Base-by-base conservation (phyloP, 495 filamentous ascomycete genomes). In the Terfezia boudieri region DNA sequence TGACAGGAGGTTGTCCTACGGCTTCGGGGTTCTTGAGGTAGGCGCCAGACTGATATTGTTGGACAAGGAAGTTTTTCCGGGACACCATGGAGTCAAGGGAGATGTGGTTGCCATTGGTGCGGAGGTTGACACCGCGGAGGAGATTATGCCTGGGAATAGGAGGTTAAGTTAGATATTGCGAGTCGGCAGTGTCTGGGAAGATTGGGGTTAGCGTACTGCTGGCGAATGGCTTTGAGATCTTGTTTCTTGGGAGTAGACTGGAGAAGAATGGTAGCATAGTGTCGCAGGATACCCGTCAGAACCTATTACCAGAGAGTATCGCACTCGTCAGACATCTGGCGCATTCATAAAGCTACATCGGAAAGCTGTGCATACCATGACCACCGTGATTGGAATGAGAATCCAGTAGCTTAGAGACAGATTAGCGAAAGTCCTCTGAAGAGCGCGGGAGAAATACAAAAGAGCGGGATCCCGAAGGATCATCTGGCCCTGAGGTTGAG, bases 401-500 rank as follows among this genome's bases (percentile, higher is more conserved):
- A 98, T 96, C 90, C 90, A 96, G 72, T 93, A 94, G 70, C 88
- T 95, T 56, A 2, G 46, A 37, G 32, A 32, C 12, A 22, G 55
- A 50, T 59, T 59, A 61, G 53, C 36, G 52, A 12, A 48, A 49
- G 55, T 53, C 9, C 11, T 12, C 14, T 51, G 49, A 16, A 10
- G 11, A 32, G 50, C n/a, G 26, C 41, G 20, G 50, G 48, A 46
- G 53, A 32, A 2, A 66, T 69, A 95, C 90, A 96, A 94, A 57
- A 98, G 76, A 67, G 94, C 89, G 61, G 90, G 92, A 87, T 98
- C 90, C 76, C 90, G 71, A 72, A 90, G 84, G 80, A 98, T 95
- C 70, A 86, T 87, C 73, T 98, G 90, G 59, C 82, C 77, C 57
- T 82, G 74, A 59, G 83, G 74, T 73, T 87, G 83, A 57, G 84